phyloP scores from a whole-genome alignment of 2,329 filamentous ascomycete genomes.

The Zymoseptoria crescenta region DNA sequence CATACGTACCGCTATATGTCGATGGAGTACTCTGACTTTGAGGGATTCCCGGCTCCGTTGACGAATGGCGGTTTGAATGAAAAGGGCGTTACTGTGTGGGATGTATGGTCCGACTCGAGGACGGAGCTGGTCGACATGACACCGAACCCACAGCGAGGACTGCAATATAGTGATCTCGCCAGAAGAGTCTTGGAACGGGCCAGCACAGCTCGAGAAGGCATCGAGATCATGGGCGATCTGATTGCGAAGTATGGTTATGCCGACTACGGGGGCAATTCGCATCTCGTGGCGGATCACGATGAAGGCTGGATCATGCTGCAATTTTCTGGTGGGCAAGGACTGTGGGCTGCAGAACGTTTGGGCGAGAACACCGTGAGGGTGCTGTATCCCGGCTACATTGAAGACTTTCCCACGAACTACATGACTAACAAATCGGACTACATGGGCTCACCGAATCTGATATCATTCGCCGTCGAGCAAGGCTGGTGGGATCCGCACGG shows the following conservation, averaged over 20 bases:
- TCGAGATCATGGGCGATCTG: conserved; percentile 36
- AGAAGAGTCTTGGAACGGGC: conserved; percentile 37
- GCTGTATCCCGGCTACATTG: conserved; percentile 32
- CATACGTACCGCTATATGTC: conserved; percentile 32
- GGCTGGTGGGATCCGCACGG: conserved; percentile 30
- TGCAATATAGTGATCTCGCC: conserved; percentile 38
- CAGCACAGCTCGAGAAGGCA: conserved; percentile 35
- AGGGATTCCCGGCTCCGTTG: conserved; percentile 38
- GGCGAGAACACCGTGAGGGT: conserved; percentile 28
- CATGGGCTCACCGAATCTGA: conserved; percentile 29
- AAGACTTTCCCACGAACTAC: conserved; percentile 30
- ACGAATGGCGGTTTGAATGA: conserved; percentile 41
- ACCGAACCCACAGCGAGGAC: conserved; percentile 34
- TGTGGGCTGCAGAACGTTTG: conserved; percentile 32
- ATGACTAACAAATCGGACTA: conserved; percentile 24
- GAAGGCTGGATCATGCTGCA: conserved; percentile 33
- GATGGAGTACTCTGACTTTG: conserved; percentile 34
- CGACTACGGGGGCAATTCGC: conserved; percentile 38
- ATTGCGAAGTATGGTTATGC: conserved; percentile 36
- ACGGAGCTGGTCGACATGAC: conserved; percentile 36
- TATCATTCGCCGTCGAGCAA: conserved; percentile 30
- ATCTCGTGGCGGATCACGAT: conserved; percentile 35
- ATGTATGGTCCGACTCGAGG: conserved; percentile 37
- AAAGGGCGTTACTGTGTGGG: conserved; percentile 35
- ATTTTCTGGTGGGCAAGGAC: conserved; percentile 28